Evolutionary conservation across 768 basidiomycete genomes (phyloP).

Genomic region (Trametes cinnabarina): DNA sequence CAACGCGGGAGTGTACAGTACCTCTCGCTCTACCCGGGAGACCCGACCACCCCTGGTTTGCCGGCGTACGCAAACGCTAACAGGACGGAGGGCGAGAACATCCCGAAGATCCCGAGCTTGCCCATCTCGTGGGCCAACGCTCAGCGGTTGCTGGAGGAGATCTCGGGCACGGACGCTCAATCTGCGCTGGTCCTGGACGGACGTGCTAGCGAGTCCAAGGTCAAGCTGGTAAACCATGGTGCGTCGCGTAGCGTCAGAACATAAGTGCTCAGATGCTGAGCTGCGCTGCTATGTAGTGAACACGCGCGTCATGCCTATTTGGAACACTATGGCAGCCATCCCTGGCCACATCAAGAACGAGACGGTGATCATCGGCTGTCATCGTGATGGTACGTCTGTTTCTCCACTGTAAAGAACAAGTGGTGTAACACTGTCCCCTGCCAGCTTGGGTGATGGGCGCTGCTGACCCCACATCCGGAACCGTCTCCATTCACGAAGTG

Average conservation of each 20-base stretch:
- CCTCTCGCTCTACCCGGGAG: slow-evolving; percentile 56
- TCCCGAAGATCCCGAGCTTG: slow-evolving; percentile 77
- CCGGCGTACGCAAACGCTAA: slow-evolving; percentile 84
- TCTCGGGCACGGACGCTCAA: slow-evolving; percentile 41
- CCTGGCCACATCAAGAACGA: slow-evolving; percentile 84
- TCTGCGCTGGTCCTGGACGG: slow-evolving; percentile 48
- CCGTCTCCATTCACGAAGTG: slow-evolving; percentile 74
- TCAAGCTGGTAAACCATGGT: slow-evolving; percentile 62
- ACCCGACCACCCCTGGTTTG: slow-evolving; percentile 83
- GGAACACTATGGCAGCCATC: slow-evolving; percentile 84
- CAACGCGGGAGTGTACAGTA: slow-evolving; percentile 84
- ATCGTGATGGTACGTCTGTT: slow-evolving; percentile 67
- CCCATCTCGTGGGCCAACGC: slow-evolving; percentile 90
- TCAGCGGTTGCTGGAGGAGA: slow-evolving; percentile 48
- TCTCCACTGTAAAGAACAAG: too few relatives aligned
- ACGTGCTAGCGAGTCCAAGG: slow-evolving; percentile 43
- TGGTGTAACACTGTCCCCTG: neutral
- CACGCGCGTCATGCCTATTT: slow-evolving; percentile 79
- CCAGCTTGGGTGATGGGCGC: slow-evolving; percentile 76
- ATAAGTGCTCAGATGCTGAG: slow-evolving; percentile 36
- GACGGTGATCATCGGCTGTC: slow-evolving; percentile 85
- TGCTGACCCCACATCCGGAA: slow-evolving; percentile 77
- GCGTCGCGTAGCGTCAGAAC: slow-evolving; percentile 42
- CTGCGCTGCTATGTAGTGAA: slow-evolving; percentile 47
- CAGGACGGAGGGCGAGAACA: slow-evolving; percentile 56